Evolutionary conservation across 129 eudicot genomes (phyloP), one percentile per base, ranked within the genome.

Genomic region (Tanacetum coccineum): DNA sequence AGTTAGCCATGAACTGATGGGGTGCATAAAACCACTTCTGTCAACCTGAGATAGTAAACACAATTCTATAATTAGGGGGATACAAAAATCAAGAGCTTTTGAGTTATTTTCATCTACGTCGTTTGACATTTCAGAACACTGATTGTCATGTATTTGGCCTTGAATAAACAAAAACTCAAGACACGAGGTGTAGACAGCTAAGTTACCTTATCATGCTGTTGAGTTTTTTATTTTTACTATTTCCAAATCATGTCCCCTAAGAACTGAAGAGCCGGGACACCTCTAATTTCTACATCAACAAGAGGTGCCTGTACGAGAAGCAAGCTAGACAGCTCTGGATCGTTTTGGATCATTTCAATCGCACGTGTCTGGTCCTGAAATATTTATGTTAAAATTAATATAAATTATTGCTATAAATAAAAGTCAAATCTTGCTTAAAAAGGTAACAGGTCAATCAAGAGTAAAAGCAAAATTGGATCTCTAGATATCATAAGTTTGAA

Each of bases 221-320:
- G 39, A 40, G 32, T 32, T 39, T 1, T 56, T 32, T 32, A 20
- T 42, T 32, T 47, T 44, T 50, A 60, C 80, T 76, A 90, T 74
- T 81, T 90, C 97, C 97, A 90, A 51, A 90, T 81, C 40, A 86
- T 89, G 71, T 94, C 99, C 64, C 97, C 99, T 64, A 94, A 73
- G 77, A 94, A 94, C 70, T 85, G 88, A 70, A 94, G 95, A 77
- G 99, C 99, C 1, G 99, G 99, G 44, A 94, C 96, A 40, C 99
- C 99, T 76, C 99, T 82, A 63, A 94, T 89, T 80, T 94, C 99
- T 8, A 94, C 85, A 79, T 94, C 99, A 70, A 94, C 97, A 36
- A 94, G 85, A 30, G 99, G 99, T 36, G 99, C 96, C 71, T 89
- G 77, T 14, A 94, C 76, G 74, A 87, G 71, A 17, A 76, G 72